phyloP scores from a whole-genome alignment of 768 basidiomycete species.

The Rhizopogon vinicolor region DNA sequence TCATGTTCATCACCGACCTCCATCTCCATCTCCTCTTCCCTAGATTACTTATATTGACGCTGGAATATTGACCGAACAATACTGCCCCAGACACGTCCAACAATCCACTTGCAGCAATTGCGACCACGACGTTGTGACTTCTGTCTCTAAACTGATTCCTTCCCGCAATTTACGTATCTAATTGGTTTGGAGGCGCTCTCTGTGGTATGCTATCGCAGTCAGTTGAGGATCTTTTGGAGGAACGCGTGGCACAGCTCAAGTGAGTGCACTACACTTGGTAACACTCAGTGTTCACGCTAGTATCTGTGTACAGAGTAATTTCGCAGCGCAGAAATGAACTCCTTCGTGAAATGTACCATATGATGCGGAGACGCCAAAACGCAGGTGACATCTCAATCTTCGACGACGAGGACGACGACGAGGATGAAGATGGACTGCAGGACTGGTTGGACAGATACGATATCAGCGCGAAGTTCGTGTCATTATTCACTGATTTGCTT shows the following conservation, averaged over 20 bases:
- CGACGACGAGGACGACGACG: slow-evolving; percentile 31
- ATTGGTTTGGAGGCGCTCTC: neutral
- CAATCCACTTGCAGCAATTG: neutral
- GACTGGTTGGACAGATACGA: slow-evolving; percentile 56
- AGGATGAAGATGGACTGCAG: slow-evolving; percentile 34
- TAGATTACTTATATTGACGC: neutral
- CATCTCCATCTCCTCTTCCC: neutral
- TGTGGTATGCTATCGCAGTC: slow-evolving; percentile 20
- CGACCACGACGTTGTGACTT: neutral
- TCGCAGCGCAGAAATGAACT: slow-evolving; percentile 63
- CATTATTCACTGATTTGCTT: slow-evolving; percentile 1
- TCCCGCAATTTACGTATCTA: neutral
- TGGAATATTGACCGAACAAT: neutral
- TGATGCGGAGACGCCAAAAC: slow-evolving; percentile 52
- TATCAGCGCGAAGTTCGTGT: slow-evolving; percentile 44
- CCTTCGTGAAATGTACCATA: slow-evolving; percentile 64
- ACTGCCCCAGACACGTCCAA: neutral
- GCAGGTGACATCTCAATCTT: slow-evolving; percentile 35
- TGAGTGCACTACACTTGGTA: slow-evolving; percentile 11
- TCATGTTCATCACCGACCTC: neutral
- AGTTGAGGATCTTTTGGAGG: slow-evolving; percentile 31
- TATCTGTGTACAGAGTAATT: slow-evolving; percentile 44
- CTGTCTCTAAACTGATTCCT: neutral
- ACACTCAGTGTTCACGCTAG: neutral
- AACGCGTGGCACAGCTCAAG: slow-evolving; percentile 31